phyloP scores from a whole-genome alignment of 192 early-diverging fungal species.

The Pilobolus umbonatus region DNA sequence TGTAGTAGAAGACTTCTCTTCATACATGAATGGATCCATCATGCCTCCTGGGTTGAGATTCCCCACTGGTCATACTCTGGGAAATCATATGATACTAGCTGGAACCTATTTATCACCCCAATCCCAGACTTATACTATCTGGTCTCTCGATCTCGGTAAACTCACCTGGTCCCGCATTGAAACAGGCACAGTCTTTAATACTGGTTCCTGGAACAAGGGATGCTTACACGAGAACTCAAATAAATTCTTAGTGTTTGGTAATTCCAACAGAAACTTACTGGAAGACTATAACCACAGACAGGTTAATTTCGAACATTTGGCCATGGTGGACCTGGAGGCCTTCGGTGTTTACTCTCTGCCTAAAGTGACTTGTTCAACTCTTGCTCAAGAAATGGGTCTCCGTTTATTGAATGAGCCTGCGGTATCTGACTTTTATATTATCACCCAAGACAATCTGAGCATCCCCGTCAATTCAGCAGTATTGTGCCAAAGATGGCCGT shows the following conservation, averaged over 20 bases:
- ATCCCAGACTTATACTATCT: conserved; percentile 65
- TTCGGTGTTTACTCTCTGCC: conserved; percentile 63
- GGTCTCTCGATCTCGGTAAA: conserved; percentile 60
- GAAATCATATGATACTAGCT: conserved; percentile 62
- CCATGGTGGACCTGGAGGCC: conserved; percentile 66
- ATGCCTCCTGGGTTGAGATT: conserved; percentile 75
- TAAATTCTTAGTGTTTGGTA: conserved; percentile 68
- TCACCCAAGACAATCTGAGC: conserved; percentile 46
- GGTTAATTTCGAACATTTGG: conserved; percentile 73
- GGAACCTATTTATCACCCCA: conserved; percentile 70
- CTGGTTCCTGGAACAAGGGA: conserved; percentile 78
- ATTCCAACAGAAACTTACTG: conserved; percentile 57
- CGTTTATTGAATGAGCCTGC: conserved; percentile 50
- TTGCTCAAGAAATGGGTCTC: conserved; percentile 58
- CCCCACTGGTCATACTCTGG: conserved; percentile 66
- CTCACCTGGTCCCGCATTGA: conserved; percentile 63
- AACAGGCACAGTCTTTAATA: conserved; percentile 61
- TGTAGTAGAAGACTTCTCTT: conserved; percentile 64
- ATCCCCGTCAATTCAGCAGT: conserved; percentile 56
- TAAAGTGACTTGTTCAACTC: conserved; percentile 46
- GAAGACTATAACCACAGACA: conserved; percentile 78
- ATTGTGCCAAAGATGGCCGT: conserved; percentile 51
- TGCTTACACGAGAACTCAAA: conserved; percentile 59
- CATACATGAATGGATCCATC: conserved; percentile 54
- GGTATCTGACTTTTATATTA: conserved; percentile 54